Evolutionary conservation across 1,139 yeast genomes (phyloP).

Genomic region (Pichia sp.): DNA sequence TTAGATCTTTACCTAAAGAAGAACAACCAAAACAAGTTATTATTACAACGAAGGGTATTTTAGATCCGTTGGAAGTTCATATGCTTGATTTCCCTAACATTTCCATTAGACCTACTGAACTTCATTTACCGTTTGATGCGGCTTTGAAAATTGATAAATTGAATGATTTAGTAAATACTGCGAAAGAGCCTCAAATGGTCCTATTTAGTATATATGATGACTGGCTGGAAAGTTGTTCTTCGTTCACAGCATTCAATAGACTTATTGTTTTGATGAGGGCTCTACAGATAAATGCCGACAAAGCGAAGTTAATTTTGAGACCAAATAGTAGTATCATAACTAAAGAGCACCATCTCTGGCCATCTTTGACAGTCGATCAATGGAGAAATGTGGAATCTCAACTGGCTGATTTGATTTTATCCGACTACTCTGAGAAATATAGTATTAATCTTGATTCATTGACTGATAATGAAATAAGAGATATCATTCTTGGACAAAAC

Average conservation of each 20-base stretch:
- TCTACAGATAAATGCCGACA: constrained; percentile 69
- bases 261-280: constrained; percentile 76
- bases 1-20: constrained; percentile 83
- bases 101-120: constrained; percentile 82
- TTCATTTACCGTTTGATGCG: constrained; percentile 84
- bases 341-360: constrained; percentile 88
- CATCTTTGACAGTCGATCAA: constrained; percentile 77
- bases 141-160: constrained; percentile 80
- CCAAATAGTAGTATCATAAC: constrained; percentile 71
- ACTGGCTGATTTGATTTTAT: constrained; percentile 79
- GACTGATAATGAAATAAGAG: constrained; percentile 91
- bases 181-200: constrained; percentile 91
- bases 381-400: constrained; percentile 90
- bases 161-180: constrained; percentile 72
- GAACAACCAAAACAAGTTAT: constrained; percentile 93
- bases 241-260: constrained; percentile 93
- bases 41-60: constrained; percentile 83
- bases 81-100: constrained; percentile 96
- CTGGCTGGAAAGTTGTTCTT: constrained; percentile 79
- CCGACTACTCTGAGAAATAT: constrained; percentile 81
- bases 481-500: constrained; percentile 90
- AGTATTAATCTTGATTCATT: constrained; percentile 81
- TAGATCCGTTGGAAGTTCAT: constrained; percentile 94
- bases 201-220: constrained; percentile 89
- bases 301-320: constrained; percentile 67